Conservation (phyloP, 2,329 filamentous ascomycete genomes). For the Rhynchosporium secalis region DNA sequence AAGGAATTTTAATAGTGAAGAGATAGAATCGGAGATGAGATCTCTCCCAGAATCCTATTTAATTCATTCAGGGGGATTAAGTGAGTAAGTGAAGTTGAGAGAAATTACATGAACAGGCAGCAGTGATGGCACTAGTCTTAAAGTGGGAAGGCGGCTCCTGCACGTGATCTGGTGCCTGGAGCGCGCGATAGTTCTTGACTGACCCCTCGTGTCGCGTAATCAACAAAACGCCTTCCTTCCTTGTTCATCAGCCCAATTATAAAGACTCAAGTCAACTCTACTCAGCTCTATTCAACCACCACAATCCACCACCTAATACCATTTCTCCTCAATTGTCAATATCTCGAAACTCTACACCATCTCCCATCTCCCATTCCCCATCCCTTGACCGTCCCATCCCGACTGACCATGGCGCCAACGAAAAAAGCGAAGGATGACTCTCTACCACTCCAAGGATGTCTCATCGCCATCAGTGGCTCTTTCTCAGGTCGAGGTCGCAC, state of each 20-base stretch:
- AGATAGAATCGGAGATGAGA: no score
- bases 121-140: not conserved
- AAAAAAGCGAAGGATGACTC: slow-evolving; percentile 7
- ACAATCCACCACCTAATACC: not conserved
- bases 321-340: no score
- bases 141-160: not conserved
- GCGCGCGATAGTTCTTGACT: no score
- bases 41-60: no score
- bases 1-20: no score
- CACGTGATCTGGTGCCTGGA: slow-evolving; percentile 9
- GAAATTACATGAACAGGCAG: no score
- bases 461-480: slow-evolving; percentile 60
- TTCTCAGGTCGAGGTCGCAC: slow-evolving; percentile 53
- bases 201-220: not conserved
- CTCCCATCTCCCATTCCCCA: no score
- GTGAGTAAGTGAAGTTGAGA: no score
- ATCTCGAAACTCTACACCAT: not conserved
- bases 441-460: slow-evolving; percentile 48
- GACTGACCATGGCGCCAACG: slow-evolving; percentile 5
- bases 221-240: slow-evolving; percentile 4
- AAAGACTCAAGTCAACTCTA: no score
- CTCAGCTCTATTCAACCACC: no score
- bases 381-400: not conserved
- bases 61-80: no score
- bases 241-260: not conserved